Evolutionary conservation across 306 rosid species (phyloP), one percentile per base, ranked within the genome.

Genomic region (Dalbergia cultrata): DNA sequence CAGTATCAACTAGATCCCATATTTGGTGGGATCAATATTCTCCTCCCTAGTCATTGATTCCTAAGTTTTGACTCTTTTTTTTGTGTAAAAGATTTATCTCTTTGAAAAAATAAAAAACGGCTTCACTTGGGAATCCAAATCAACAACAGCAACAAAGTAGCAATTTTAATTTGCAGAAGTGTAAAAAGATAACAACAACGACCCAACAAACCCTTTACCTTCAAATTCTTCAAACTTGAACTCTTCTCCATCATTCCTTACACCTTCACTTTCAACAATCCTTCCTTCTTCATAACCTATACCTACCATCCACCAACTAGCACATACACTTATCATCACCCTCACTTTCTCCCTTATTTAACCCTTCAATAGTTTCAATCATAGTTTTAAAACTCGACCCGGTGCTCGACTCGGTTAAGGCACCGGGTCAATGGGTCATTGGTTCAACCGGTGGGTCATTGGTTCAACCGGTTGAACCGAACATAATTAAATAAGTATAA

Each of bases 231-330:
- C 86, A 33, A 80, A 72, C 79, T 79, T 88, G 79, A 86, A 70
- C 71, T 44, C 89, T 83, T 87, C 88, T 11, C 92, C 88, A 0
- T 81, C 89, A 75, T 87, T 88, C 47, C 90, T 87, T 17, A 0
- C 76, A 18, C 85, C 88, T 37, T 60, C 86, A 70, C 79, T 89
- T n/a, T n/a, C n/a, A n/a, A n/a, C n/a, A n/a, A 39, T 73, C 86
- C 78, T 87, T 62, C 73, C 89, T 65, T 35, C 91, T 63, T 67
- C 90, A 11, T 86, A 74, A 53, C 87, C 86, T 1, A 61, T 85
- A 18, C 82, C 94, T 90, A 86, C 81, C 94, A 92, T 65, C 95
- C 95, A 12, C 84, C 91, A 2, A 87, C 94, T 76, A 92, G 92
- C 39, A 78, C 88, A 39, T 77, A 83, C 82, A 84, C 87, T 33